These are phyloP conservation scores for Trametes meyenii DNA, from an alignment of 768 basidiomycete genomes.

Conservation along the genomic window DNA sequence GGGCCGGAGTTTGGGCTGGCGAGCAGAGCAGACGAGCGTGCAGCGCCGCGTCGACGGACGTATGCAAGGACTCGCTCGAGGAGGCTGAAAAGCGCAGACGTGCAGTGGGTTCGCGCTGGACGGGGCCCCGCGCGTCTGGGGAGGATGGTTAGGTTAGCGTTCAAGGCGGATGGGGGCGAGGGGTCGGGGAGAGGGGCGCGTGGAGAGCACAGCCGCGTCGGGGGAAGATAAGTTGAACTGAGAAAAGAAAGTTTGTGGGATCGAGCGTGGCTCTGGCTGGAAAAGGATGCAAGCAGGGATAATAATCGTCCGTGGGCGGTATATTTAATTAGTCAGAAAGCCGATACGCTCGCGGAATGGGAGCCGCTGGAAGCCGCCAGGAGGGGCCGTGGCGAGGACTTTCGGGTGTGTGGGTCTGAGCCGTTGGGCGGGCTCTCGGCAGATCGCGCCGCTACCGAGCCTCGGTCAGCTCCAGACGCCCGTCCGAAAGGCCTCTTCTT, in stretches of 20 bases:
- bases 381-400: too few species aligned
- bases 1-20: too few species aligned
- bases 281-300: neutral
- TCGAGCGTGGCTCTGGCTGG: constrained; percentile 3
- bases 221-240: too few species aligned
- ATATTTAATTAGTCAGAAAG: constrained; percentile 14
- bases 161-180: too few species aligned
- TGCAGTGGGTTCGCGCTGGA: too few species aligned
- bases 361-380: too few species aligned
- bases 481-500: too few species aligned
- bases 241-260: constrained; percentile 13
- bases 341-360: constrained; percentile 23
- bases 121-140: too few species aligned
- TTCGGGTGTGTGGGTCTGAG: too few species aligned
- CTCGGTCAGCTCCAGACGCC: constrained; percentile 5
- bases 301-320: neutral
- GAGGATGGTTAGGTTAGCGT: neutral
- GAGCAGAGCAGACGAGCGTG: neutral
- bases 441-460: constrained; percentile 22
- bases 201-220: too few species aligned
- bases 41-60: neutral
- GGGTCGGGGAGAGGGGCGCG: too few species aligned
- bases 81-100: neutral
- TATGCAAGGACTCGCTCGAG: too few species aligned
- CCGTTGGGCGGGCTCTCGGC: constrained; percentile 14